Conservation (phyloP, 1,284 basidiomycete species). For the Hemileia vastatrix region DNA sequence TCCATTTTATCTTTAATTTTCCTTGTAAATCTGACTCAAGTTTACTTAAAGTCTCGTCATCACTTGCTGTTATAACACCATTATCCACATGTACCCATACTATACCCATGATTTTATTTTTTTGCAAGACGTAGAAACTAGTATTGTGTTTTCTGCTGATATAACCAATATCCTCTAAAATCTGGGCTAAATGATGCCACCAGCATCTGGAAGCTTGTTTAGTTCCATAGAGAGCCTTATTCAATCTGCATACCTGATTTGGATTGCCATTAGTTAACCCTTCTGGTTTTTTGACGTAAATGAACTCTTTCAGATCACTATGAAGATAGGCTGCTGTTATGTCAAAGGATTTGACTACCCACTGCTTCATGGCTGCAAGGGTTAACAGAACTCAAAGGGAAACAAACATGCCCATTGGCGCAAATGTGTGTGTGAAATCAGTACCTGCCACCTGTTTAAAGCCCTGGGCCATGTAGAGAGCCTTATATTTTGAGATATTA, state of each 20-base stretch:
- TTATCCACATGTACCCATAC: constrained; percentile 6
- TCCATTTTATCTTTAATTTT: background rate
- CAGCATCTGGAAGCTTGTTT: too few species aligned
- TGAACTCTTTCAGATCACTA: too few species aligned
- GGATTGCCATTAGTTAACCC: too few species aligned
- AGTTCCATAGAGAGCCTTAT: too few species aligned
- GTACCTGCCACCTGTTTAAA: constrained; percentile 47
- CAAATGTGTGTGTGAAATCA: constrained; percentile 48
- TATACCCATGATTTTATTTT: background rate
- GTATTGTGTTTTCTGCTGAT: background rate
- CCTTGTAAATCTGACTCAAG: background rate
- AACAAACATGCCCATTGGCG: constrained; percentile 45
- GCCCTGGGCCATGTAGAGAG: constrained; percentile 47
- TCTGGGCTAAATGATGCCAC: background rate
- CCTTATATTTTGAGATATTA: constrained; percentile 44
- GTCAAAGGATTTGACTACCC: too few species aligned
- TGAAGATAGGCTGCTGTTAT: too few species aligned
- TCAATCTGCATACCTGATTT: too few species aligned
- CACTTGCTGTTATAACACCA: background rate
- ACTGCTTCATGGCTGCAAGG: constrained; percentile 42
- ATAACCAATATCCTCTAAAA: background rate
- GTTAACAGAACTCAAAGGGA: constrained; percentile 46
- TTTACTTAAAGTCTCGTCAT: background rate
- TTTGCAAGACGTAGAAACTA: background rate
- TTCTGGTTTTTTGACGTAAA: too few species aligned